Conservation (phyloP, 1,284 basidiomycete genomes). For the Sparassis latifolia region DNA sequence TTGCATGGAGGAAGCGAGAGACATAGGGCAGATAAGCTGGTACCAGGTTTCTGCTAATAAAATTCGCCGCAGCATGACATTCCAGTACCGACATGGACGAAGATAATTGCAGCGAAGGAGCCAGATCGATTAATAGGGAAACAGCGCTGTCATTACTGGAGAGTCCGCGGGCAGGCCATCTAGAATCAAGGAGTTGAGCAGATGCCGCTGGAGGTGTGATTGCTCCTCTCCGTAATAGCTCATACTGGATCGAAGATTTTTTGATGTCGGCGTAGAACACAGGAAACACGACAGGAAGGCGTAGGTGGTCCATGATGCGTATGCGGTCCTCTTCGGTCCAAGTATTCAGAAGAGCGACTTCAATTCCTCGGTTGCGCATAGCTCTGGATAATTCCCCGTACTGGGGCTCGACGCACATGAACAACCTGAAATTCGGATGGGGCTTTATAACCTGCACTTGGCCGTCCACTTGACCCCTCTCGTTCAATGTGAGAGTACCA, state of each 20-base stretch:
- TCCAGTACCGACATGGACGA: neutral
- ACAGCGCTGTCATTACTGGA: constrained; percentile 45
- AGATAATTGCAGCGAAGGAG: constrained; percentile 18
- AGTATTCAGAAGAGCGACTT: constrained; percentile 53
- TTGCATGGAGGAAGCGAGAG: constrained; percentile 35
- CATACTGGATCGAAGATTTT: constrained; percentile 24
- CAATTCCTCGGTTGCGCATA: constrained; percentile 97
- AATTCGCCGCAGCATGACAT: constrained; percentile 10
- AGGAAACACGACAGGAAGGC: constrained; percentile 32
- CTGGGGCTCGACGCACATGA: constrained; percentile 91
- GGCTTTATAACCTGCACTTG: constrained; percentile 73
- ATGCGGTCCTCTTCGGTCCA: constrained; percentile 38
- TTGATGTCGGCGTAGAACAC: constrained; percentile 6
- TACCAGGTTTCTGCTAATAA: constrained; percentile 6
- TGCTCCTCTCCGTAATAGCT: constrained; percentile 32
- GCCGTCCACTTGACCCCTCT: constrained; percentile 82
- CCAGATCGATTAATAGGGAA: constrained; percentile 34
- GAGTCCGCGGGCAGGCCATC: constrained; percentile 30
- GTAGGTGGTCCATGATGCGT: constrained; percentile 41
- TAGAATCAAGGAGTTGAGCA: constrained; percentile 44
- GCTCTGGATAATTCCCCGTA: constrained; percentile 94
- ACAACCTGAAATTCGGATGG: constrained; percentile 86
- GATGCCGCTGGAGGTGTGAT: constrained; percentile 21
- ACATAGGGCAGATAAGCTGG: constrained; percentile 10
- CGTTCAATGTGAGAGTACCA: constrained; percentile 80